Conservation (phyloP, 805 yeast genomes). For the Metschnikowia henanensis region DNA sequence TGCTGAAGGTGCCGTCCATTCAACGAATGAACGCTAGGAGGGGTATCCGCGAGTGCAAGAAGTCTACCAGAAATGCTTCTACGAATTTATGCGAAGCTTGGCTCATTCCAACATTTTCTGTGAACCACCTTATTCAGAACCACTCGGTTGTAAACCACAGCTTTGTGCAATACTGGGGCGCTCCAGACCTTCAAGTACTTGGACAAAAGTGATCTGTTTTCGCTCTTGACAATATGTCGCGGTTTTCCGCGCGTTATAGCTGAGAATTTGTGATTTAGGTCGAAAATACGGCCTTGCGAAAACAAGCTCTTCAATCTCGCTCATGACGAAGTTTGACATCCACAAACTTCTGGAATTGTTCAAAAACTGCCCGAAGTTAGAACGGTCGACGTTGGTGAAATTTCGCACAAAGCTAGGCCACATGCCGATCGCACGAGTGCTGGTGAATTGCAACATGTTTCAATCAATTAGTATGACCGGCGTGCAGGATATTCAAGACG, state of each 20-base stretch:
- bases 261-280: constrained; percentile 86
- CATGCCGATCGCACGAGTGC: constrained; percentile 57
- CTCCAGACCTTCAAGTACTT: constrained; percentile 66
- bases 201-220: constrained; percentile 58
- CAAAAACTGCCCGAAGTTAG: constrained; percentile 72
- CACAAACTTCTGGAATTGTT: constrained; percentile 63
- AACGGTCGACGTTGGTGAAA: constrained; percentile 83
- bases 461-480: constrained; percentile 90
- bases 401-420: constrained; percentile 67
- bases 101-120: no score
- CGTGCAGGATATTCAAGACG: constrained; percentile 62
- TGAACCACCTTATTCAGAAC: no score
- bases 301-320: constrained; percentile 79
- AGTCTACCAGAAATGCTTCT: no score
- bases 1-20: no score
- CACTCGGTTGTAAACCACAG: no score
- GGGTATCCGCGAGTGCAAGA: no score
- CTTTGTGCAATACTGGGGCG: no score
- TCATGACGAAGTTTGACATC: constrained; percentile 65
- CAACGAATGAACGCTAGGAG: no score
- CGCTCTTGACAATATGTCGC: constrained; percentile 70
- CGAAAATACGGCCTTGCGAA: no score
- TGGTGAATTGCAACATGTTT: constrained; percentile 64
- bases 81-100: no score
- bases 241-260: constrained; percentile 78